Evolutionary conservation across 2,329 filamentous ascomycete species (phyloP).

Genomic region (Xylariaceae sp.): DNA sequence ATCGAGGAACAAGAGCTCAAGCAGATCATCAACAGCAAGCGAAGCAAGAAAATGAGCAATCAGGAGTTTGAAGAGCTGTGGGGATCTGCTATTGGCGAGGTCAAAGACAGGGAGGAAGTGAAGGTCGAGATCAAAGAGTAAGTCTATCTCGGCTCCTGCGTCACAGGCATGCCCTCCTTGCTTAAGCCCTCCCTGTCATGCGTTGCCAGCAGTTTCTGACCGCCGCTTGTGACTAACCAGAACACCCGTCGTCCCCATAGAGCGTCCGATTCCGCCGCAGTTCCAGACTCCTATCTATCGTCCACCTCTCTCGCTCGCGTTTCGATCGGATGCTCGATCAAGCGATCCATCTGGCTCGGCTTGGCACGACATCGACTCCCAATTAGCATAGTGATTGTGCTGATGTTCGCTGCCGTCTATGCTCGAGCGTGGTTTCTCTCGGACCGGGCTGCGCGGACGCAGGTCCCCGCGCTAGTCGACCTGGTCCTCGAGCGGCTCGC

Average conservation of each 20-base stretch:
- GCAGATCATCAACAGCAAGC: slow-evolving; percentile 64
- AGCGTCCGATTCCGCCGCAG: slow-evolving; percentile 55
- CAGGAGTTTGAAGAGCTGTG: slow-evolving; percentile 90
- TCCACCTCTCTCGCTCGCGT: slow-evolving; percentile 87
- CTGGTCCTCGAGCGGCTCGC: slow-evolving; percentile 78
- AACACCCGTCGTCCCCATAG: slow-evolving; percentile 64
- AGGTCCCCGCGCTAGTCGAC: slow-evolving; percentile 76
- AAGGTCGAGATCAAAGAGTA: slow-evolving; percentile 44
- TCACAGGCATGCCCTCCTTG: neutral
- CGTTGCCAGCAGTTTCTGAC: slow-evolving; percentile 38
- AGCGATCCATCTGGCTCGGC: slow-evolving; percentile 68
- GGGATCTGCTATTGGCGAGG: slow-evolving; percentile 64
- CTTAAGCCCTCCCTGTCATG: neutral
- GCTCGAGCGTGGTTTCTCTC: slow-evolving; percentile 55
- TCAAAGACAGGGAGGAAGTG: slow-evolving; percentile 56
- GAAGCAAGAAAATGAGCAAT: slow-evolving; percentile 75
- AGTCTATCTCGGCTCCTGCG: slow-evolving; percentile 29
- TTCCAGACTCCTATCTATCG: slow-evolving; percentile 59
- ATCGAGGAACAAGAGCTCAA: slow-evolving; percentile 68
- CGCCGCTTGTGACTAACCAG: slow-evolving; percentile 72
- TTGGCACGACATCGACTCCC: slow-evolving; percentile 81
- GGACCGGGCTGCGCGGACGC: slow-evolving; percentile 57
- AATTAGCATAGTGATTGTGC: slow-evolving; percentile 59
- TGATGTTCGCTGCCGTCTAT: slow-evolving; percentile 50
- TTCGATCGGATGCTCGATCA: slow-evolving; percentile 76